phyloP scores from a whole-genome alignment of 2,329 filamentous ascomycete species.

The Diplodia seriata region DNA sequence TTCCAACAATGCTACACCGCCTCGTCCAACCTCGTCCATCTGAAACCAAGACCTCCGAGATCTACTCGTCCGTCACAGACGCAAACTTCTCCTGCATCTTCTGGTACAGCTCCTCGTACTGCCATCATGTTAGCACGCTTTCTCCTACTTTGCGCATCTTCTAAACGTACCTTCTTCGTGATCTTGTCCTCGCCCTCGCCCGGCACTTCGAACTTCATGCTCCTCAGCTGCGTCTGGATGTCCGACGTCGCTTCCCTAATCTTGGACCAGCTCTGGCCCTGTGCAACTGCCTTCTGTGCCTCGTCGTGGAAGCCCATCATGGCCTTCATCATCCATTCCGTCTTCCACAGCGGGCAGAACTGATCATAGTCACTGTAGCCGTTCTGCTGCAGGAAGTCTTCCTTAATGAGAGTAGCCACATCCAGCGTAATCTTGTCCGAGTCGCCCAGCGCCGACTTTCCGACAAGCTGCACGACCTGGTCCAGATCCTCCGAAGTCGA shows the following conservation, averaged over 20 bases:
- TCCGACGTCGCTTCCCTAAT: slow-evolving; percentile 89
- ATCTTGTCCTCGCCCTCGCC: slow-evolving; percentile 81
- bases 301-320: slow-evolving; percentile 99
- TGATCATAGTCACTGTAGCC: slow-evolving; percentile 99
- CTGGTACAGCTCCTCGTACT: slow-evolving; percentile 93
- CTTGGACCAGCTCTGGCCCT: slow-evolving; percentile 91
- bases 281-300: slow-evolving; percentile 90
- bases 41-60: slow-evolving; percentile 13
- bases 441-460: slow-evolving; percentile 95
- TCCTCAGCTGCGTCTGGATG: slow-evolving; percentile 82
- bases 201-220: slow-evolving; percentile 96
- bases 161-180: slow-evolving; percentile 74
- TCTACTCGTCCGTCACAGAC: slow-evolving; percentile 89
- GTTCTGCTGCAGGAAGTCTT: slow-evolving; percentile 99
- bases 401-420: slow-evolving; percentile 89
- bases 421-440: slow-evolving; percentile 98
- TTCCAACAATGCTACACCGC: slow-evolving; percentile 15
- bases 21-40: slow-evolving; percentile 8
- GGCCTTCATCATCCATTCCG: slow-evolving; percentile 99
- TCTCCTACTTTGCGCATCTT: slow-evolving; percentile 8
- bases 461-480: slow-evolving; percentile 97
- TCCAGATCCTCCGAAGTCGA: slow-evolving; percentile 96
- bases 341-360: slow-evolving; percentile 99
- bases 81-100: slow-evolving; percentile 98
- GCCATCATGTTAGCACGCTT: slow-evolving; percentile 49